Conservation (phyloP, 495 filamentous ascomycete species). For the Penicillium tannophilum region DNA sequence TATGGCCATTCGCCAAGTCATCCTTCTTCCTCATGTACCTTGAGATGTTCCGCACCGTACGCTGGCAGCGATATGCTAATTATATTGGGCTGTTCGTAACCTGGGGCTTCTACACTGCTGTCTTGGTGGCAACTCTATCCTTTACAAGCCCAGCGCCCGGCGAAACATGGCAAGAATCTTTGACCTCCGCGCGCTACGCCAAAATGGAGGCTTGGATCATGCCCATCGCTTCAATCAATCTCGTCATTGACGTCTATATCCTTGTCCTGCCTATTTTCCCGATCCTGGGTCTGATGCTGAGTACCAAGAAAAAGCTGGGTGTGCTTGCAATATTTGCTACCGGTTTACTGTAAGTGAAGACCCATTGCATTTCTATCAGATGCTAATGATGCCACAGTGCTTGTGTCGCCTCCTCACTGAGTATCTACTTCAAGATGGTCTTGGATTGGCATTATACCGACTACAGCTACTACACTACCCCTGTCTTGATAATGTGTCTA, state of each 20-base stretch:
- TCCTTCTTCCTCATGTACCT: not conserved
- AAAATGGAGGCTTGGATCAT: not conserved
- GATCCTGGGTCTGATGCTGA: not conserved
- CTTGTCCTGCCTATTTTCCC: not conserved
- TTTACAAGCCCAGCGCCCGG: not conserved
- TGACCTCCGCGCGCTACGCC: not conserved
- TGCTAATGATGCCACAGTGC: not conserved
- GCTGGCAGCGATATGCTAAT: not conserved
- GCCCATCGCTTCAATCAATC: not conserved
- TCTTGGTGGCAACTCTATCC: not conserved
- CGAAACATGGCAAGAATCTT: not conserved
- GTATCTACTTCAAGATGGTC: not conserved
- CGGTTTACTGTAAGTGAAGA: not conserved
- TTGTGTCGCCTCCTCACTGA: not conserved
- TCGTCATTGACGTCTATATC: not conserved
- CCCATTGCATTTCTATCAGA: not conserved
- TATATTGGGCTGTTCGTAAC: not conserved
- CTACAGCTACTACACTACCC: not conserved
- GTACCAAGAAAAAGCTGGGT: not conserved
- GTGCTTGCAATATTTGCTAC: not conserved
- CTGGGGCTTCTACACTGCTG: not conserved
- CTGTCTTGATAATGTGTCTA: not conserved
- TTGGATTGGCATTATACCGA: not conserved
- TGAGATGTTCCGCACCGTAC: not conserved
- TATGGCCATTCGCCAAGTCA: conserved; percentile 1